phyloP scores from a whole-genome alignment of 345 rosid genomes.

The Populus deltoides region DNA sequence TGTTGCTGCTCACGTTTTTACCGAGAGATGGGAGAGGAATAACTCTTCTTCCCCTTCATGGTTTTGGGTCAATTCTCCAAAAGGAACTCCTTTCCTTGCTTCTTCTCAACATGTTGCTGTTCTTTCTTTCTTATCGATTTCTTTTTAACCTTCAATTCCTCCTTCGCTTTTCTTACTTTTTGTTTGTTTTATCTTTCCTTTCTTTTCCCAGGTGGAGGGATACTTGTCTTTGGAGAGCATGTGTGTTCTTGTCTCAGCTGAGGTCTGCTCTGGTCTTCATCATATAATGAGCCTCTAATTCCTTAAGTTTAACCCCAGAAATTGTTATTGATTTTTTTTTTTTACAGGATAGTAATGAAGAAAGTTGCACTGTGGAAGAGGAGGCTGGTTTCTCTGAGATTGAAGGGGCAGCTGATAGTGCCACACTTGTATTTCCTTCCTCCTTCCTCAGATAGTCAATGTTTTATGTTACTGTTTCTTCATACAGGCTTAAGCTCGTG shows the following conservation, averaged over 20 bases:
- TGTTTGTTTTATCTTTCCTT: neutral
- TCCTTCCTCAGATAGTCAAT: neutral
- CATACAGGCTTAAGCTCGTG: neutral
- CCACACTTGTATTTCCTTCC: conserved; percentile 52
- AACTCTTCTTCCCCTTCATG: conserved; percentile 47
- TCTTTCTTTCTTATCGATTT: neutral
- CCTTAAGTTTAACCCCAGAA: neutral
- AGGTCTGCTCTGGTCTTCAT: conserved; percentile 31
- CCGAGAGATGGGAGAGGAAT: conserved; percentile 48
- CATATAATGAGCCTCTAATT: neutral
- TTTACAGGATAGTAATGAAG: conserved; percentile 30
- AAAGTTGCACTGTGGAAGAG: conserved; percentile 22
- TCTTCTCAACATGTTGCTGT: conserved; percentile 37
- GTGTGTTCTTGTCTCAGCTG: conserved; percentile 32
- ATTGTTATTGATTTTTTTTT: neutral
- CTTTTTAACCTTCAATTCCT: neutral
- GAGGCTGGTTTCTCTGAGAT: conserved; percentile 25
- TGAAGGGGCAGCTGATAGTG: conserved; percentile 45
- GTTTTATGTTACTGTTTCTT: neutral
- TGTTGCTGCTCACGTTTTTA: conserved; percentile 44
- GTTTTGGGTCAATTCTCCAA: conserved; percentile 53
- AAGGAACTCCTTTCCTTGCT: conserved; percentile 22
- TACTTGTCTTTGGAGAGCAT: conserved; percentile 63
- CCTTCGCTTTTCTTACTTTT: neutral
- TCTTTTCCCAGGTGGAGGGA: conserved; percentile 41